Evolutionary conservation across 2,329 filamentous ascomycete species (phyloP).

Genomic region (Nemania serpens): DNA sequence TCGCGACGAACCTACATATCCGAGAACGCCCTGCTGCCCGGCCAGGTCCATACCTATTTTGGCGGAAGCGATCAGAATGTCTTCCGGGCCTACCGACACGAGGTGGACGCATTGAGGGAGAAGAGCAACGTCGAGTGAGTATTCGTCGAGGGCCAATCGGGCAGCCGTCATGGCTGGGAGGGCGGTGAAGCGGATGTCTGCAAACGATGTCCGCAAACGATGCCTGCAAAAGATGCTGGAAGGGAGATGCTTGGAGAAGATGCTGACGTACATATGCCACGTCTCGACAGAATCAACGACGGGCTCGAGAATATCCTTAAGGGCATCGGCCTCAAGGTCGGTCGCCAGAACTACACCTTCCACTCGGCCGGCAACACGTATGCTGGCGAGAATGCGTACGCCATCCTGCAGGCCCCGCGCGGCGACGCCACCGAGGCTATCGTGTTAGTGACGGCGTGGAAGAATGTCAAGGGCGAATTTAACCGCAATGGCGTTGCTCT

Average conservation of each 20-base stretch:
- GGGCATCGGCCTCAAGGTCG: slow-evolving; percentile 82
- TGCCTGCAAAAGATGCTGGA: too few species aligned
- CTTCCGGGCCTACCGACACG: slow-evolving; percentile 86
- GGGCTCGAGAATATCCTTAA: slow-evolving; percentile 76
- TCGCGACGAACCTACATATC: slow-evolving; percentile 94
- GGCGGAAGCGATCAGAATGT: slow-evolving; percentile 94
- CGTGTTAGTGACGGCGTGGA: slow-evolving; percentile 88
- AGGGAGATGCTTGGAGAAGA: neutral
- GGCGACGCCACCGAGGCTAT: slow-evolving; percentile 97
- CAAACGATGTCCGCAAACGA: too few species aligned
- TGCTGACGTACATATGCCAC: neutral
- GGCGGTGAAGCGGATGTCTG: too few species aligned
- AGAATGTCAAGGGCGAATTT: slow-evolving; percentile 74
- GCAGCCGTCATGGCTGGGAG: neutral
- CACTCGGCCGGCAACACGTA: slow-evolving; percentile 74
- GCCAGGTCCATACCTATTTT: slow-evolving; percentile 98
- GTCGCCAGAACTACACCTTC: slow-evolving; percentile 87
- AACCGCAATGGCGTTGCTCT: slow-evolving; percentile 89
- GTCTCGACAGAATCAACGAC: slow-evolving; percentile 60
- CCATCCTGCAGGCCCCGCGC: slow-evolving; percentile 87
- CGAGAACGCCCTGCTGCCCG: slow-evolving; percentile 92
- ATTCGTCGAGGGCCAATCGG: neutral
- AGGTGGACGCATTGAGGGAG: slow-evolving; percentile 68
- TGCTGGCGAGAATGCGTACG: slow-evolving; percentile 88
- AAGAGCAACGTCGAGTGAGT: slow-evolving; percentile 59